phyloP scores from a whole-genome alignment of 129 eudicot species.

The Arctium lappa region DNA sequence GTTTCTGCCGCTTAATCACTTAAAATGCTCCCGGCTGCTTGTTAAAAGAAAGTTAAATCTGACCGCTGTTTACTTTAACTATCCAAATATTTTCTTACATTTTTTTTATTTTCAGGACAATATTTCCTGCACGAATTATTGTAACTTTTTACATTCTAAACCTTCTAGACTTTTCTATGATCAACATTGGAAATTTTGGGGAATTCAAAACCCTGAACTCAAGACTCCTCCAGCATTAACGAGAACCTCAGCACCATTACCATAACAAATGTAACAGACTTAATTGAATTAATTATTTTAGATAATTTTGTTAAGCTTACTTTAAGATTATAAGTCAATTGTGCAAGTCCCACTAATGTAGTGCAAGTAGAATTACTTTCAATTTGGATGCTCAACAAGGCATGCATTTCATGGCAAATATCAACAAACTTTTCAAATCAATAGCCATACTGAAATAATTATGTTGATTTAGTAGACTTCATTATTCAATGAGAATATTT shows the following conservation, averaged over 20 bases:
- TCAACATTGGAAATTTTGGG: neutral
- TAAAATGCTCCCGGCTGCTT: neutral
- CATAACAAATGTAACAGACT: neutral
- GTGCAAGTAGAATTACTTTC: neutral
- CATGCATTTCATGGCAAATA: neutral
- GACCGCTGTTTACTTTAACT: too few species aligned
- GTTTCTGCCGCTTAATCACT: neutral
- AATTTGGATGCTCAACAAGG: neutral
- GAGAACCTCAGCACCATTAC: neutral
- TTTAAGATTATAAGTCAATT: neutral
- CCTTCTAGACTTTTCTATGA: neutral
- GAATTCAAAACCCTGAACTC: neutral
- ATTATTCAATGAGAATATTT: too few species aligned
- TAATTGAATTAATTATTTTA: neutral
- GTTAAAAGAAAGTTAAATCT: neutral
- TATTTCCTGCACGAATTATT: neutral
- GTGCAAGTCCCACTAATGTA: neutral
- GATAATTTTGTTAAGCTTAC: neutral
- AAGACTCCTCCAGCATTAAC: neutral
- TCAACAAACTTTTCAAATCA: too few species aligned
- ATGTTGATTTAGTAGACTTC: too few species aligned
- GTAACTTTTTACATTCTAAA: neutral
- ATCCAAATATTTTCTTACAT: neutral
- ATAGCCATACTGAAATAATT: too few species aligned
- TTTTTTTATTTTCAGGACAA: neutral